phyloP scores from a whole-genome alignment of 2,329 filamentous ascomycete genomes.

The Phialemonium atrogriseum region DNA sequence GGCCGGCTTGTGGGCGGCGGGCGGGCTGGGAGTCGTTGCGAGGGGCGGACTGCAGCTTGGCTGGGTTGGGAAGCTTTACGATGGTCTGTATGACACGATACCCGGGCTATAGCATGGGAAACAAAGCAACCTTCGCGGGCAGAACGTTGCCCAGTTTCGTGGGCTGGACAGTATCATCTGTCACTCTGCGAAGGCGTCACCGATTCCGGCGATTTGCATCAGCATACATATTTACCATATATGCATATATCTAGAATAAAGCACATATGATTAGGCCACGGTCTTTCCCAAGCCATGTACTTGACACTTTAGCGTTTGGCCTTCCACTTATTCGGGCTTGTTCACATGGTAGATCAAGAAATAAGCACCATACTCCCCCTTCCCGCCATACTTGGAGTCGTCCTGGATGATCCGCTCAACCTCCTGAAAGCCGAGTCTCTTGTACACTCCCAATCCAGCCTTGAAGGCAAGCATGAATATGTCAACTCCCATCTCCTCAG shows the following conservation, averaged over 20 bases:
- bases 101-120: slow-evolving; percentile 15
- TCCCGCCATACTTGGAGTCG: slow-evolving; percentile 12
- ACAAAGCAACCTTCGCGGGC: too few relatives aligned
- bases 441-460: slow-evolving; percentile 11
- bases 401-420: slow-evolving; percentile 14
- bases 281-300: too few relatives aligned
- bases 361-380: slow-evolving; percentile 12
- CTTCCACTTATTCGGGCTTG: too few relatives aligned
- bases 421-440: slow-evolving; percentile 13
- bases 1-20: slow-evolving; percentile 68
- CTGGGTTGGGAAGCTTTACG: slow-evolving; percentile 75
- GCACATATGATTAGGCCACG: too few relatives aligned
- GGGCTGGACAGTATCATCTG: too few relatives aligned
- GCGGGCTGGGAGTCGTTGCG: slow-evolving; percentile 71
- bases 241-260: too few relatives aligned
- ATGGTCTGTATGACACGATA: slow-evolving; percentile 52
- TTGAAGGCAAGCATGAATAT: slow-evolving; percentile 14
- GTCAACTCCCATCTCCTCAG: slow-evolving; percentile 13
- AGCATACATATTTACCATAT: too few relatives aligned
- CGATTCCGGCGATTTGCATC: too few relatives aligned
- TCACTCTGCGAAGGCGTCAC: too few relatives aligned
- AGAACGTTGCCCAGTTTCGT: too few relatives aligned
- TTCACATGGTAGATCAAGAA: too few relatives aligned
- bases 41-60: slow-evolving; percentile 60
- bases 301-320: too few relatives aligned